A percentile compares a stretch with the other conserved stretches of the same genome.
Evolutionary conservation across 225 moss, liverwort and hornwort species (phyloP).

Genomic region (Thuidium tamariscinum): DNA sequence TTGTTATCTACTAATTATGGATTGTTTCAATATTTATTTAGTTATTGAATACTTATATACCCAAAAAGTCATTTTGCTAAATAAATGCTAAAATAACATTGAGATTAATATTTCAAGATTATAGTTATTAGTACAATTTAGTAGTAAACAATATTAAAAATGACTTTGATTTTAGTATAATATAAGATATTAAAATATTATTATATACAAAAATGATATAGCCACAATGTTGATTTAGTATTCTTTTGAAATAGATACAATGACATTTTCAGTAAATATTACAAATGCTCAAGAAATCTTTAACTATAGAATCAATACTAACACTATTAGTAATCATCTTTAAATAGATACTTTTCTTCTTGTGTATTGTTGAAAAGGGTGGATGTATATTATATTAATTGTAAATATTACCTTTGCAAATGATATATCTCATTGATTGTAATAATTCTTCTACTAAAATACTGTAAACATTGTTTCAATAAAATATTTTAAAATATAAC

Average conservation of each 20-base stretch:
- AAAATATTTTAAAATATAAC: background rate
- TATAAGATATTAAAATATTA: background rate
- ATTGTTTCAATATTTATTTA: background rate
- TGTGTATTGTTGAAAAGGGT: no score
- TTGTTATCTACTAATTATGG: background rate
- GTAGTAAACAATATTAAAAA: background rate
- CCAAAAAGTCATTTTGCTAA: background rate
- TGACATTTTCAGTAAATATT: background rate
- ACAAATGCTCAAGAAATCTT: accelerated
- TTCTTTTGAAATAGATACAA: background rate
- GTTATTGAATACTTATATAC: background rate
- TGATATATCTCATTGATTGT: background rate
- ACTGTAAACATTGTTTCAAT: background rate
- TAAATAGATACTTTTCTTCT: no score
- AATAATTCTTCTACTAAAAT: background rate
- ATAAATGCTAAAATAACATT: background rate
- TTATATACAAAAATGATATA: background rate
- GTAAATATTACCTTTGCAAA: background rate
- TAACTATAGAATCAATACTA: background rate
- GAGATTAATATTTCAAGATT: background rate
- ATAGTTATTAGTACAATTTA: background rate
- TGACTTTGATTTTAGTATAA: background rate
- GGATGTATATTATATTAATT: background rate
- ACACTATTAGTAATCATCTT: background rate
- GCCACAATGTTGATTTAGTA: background rate